A percentile compares a stretch with the other conserved stretches of the same genome.
Conservation (phyloP, 1,284 basidiomycete genomes). For the Vanrija humicola region DNA sequence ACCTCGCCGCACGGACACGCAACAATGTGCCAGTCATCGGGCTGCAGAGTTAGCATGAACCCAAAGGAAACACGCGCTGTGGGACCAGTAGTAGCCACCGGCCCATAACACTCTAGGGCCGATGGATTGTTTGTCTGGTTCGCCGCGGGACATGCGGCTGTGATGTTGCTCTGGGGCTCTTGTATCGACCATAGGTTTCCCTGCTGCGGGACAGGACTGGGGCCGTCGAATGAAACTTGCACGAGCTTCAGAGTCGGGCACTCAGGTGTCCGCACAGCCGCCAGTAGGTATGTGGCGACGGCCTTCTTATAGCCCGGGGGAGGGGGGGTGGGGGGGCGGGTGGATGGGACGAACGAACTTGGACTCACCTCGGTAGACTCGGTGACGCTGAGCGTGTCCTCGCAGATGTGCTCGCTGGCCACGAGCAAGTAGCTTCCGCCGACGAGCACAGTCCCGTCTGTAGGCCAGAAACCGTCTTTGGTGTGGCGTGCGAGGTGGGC, state of each 20-base stretch:
- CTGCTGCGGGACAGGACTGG: not conserved
- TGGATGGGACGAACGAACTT: too few relatives aligned
- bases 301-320: conserved; percentile 79
- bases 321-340: conserved; percentile 18
- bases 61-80: conserved; percentile 50
- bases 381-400: conserved; percentile 56
- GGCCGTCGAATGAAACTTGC: conserved; percentile 28
- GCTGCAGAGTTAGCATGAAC: conserved; percentile 22
- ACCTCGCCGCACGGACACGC: conserved; percentile 74
- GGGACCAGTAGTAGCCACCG: conserved; percentile 78
- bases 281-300: conserved; percentile 65
- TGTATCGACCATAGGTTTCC: conserved; percentile 74
- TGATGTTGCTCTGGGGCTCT: conserved; percentile 67
- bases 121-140: conserved; percentile 66
- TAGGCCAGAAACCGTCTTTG: conserved; percentile 74
- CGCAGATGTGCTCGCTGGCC: conserved; percentile 58
- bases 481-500: conserved; percentile 64
- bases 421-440: conserved; percentile 82
- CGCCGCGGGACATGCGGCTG: conserved; percentile 14
- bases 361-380: conserved; percentile 26
- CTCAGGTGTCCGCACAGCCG: conserved; percentile 46
- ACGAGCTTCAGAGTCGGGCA: conserved; percentile 36
- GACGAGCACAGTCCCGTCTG: conserved; percentile 64
- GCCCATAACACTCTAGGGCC: conserved; percentile 55
- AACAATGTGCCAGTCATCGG: conserved; percentile 61